Conservation (phyloP, 495 filamentous ascomycete genomes). For the Aspergillus asperescens region DNA sequence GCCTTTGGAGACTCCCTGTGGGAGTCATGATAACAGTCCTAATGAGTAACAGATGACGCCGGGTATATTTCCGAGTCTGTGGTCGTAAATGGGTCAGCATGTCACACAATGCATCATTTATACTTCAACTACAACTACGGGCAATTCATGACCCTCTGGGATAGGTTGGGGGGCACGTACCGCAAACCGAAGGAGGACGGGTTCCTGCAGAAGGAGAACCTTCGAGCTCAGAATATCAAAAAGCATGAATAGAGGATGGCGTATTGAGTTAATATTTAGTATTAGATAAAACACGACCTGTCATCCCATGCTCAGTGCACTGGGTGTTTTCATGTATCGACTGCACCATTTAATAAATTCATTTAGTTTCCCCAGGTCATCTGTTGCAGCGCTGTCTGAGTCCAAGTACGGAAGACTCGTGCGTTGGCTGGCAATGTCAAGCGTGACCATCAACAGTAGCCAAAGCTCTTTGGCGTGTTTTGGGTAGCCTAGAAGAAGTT, state of each 20-base stretch:
- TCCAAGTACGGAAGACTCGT: slow-evolving; percentile 29
- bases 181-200: slow-evolving; percentile 57
- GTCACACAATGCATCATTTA: slow-evolving; percentile 90
- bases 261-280: background rate
- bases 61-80: slow-evolving; percentile 79
- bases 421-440: slow-evolving; percentile 19
- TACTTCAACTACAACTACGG: slow-evolving; percentile 99
- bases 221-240: slow-evolving; percentile 48
- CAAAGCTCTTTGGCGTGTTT: slow-evolving; percentile 40
- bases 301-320: background rate
- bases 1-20: background rate
- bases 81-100: slow-evolving; percentile 87
- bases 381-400: slow-evolving; percentile 24
- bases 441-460: slow-evolving; percentile 31
- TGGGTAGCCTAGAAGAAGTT: slow-evolving; percentile 31
- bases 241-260: slow-evolving; percentile 43
- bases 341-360: slow-evolving; percentile 35
- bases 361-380: slow-evolving; percentile 35
- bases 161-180: slow-evolving; percentile 81
- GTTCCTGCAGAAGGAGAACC: slow-evolving; percentile 43
- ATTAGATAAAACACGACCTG: background rate
- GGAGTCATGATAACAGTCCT: background rate
- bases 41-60: slow-evolving; percentile 59
- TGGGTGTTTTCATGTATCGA: background rate
- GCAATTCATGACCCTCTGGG: slow-evolving; percentile 92